A percentile compares a stretch with the other conserved stretches of the same genome.
Evolutionary conservation across 352 stramenopile species (phyloP).

Genomic region (Phytophthora capsici): DNA sequence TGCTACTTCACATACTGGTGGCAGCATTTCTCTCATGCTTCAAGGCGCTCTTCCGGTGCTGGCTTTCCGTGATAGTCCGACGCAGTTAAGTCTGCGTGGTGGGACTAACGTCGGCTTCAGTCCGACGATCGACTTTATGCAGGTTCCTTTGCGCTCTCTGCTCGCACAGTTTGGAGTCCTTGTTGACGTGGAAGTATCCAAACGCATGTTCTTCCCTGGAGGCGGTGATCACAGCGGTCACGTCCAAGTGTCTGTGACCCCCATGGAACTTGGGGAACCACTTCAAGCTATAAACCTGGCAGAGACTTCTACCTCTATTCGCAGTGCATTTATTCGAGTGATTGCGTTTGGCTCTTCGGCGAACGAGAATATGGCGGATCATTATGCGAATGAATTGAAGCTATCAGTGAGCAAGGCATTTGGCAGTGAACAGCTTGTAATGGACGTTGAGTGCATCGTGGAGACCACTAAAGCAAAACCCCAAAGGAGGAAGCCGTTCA

Average conservation of each 20-base stretch:
- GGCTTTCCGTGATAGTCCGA: constrained; percentile 37
- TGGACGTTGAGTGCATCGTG: constrained; percentile 30
- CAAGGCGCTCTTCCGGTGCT: constrained; percentile 64
- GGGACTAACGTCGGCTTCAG: constrained; percentile 73
- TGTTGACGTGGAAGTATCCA: constrained; percentile 40
- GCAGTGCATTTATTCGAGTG: constrained; percentile 45
- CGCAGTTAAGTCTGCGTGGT: constrained; percentile 46
- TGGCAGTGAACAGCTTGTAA: neutral
- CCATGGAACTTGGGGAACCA: constrained; percentile 21
- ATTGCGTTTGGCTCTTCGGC: constrained; percentile 50
- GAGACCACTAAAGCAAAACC: constrained; percentile 26
- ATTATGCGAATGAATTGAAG: constrained; percentile 45
- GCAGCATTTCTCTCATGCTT: constrained; percentile 71
- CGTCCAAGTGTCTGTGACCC: constrained; percentile 38
- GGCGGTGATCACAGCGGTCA: constrained; percentile 39
- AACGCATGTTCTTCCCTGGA: constrained; percentile 61
- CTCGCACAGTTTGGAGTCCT: constrained; percentile 54
- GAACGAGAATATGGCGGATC: constrained; percentile 43
- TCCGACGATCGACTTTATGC: constrained; percentile 71
- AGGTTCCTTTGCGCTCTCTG: constrained; percentile 44
- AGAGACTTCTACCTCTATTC: constrained; percentile 34
- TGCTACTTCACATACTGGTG: constrained; percentile 55
- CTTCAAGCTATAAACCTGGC: constrained; percentile 51
- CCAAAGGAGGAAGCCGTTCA: constrained; percentile 19
- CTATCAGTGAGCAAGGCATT: constrained; percentile 29